phyloP scores from a whole-genome alignment of 2,329 filamentous ascomycete genomes.

The Arthroderma sp. region DNA sequence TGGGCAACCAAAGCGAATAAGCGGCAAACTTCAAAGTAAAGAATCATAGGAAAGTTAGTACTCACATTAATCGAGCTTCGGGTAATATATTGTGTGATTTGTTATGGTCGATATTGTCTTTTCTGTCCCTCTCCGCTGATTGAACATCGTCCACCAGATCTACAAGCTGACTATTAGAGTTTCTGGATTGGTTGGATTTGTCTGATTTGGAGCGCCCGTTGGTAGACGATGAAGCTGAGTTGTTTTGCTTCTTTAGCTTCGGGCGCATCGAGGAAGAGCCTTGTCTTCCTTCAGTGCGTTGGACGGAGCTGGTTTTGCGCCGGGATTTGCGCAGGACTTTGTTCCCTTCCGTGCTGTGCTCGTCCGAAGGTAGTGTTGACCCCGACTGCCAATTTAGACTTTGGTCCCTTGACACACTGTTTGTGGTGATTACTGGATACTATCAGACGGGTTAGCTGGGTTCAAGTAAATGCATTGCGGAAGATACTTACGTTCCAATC shows the following conservation, averaged over 20 bases:
- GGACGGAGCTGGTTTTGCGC: conserved; percentile 22
- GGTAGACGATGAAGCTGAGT: conserved; percentile 12
- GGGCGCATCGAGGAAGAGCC: conserved; percentile 5
- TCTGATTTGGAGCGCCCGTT: conserved; percentile 26
- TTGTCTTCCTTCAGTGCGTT: conserved; percentile 12
- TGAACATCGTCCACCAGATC: conserved; percentile 55
- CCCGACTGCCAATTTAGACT: conserved; percentile 36
- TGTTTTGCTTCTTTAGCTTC: neutral
- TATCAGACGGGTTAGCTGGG: conserved; percentile 25
- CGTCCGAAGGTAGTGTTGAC: conserved; percentile 44
- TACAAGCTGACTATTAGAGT: conserved; percentile 44
- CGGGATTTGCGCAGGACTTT: conserved; percentile 27
- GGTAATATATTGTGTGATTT: conserved; percentile 45
- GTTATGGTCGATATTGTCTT: conserved; percentile 48
- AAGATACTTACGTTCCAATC: conserved; percentile 75
- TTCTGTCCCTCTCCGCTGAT: conserved; percentile 49
- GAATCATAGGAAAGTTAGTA: neutral
- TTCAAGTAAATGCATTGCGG: conserved; percentile 11
- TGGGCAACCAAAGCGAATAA: neutral
- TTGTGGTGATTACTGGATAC: conserved; percentile 87
- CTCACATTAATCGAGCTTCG: conserved; percentile 21
- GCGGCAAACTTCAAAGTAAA: neutral
- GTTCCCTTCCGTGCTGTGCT: conserved; percentile 17
- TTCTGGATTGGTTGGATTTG: conserved; percentile 34
- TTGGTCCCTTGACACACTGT: conserved; percentile 55